Evolutionary conservation across 2,329 filamentous ascomycete species (phyloP), one percentile per base, ranked within the genome.

Genomic region (Zarea fungicola): DNA sequence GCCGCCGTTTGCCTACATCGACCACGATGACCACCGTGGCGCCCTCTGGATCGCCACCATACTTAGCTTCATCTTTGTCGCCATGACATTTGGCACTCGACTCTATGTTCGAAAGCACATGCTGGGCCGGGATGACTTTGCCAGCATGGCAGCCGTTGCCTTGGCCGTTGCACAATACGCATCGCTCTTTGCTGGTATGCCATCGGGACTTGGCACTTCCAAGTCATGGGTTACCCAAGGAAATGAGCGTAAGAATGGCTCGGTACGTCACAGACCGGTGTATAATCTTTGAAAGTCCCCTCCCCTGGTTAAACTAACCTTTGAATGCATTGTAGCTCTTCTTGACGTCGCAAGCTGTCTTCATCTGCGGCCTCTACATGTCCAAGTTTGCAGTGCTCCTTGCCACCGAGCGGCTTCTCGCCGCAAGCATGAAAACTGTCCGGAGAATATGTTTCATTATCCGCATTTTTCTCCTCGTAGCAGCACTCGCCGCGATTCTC

Each of bases 341-440:
- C 16, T 39, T 55, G n/a, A 48, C 53, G 4, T 43, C 53, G 7
- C 42, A 56, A 14, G 10, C 48, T 11, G 14, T 55, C 14, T 51
- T 48, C 8, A 26, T 56, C 14, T 36, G 52, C 18, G 46, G 46
- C 23, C 31, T 57, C 5, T 36, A 42, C 18, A 49, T 56, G 6
- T 43, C 55, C 9, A 57, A 57, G 26, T 56, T 55, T 32, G 54
- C 55, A n/a, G 44, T 56, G n/a, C 42, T 50, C 4, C 48, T 55
- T 5, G 52, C 52, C n/a, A 43, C 55, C 13, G 50, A 56, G 37
- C 42, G 55, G 10, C 52, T 55, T 0, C 50, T 56, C 23, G 49
- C 55, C 28, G 42, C 48, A 2, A 46, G 42, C 28, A 53, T 51
- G 50, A 47, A 41, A 3, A 50, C 41, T 9, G 48, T 50, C 9